A percentile compares a stretch with the other conserved stretches of the same genome.
These are phyloP conservation scores for Chalaropsis ovoidea DNA, from an alignment of 2,329 filamentous ascomycete species.

Conservation along the genomic window DNA sequence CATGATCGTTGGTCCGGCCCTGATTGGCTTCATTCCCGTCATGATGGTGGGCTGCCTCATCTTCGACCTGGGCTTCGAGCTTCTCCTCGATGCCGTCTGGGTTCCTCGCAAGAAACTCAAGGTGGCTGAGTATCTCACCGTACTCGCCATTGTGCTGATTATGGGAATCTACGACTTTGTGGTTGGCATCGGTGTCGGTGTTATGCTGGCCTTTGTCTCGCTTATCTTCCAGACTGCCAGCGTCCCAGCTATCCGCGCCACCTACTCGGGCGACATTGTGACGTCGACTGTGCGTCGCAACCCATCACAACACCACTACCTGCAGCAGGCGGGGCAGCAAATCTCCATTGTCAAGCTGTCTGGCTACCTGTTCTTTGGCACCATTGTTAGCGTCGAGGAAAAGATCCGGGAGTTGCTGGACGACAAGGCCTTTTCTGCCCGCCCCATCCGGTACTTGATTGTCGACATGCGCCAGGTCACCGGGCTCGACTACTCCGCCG, in stretches of 20 bases:
- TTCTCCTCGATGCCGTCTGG: conserved; percentile 80
- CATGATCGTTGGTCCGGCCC: conserved; percentile 71
- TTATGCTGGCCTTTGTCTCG: conserved; percentile 80
- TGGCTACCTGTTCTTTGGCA: conserved; percentile 96
- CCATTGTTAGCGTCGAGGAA: conserved; percentile 88
- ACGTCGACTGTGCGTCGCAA: conserved; percentile 89
- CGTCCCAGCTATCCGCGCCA: conserved; percentile 77
- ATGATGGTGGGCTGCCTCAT: conserved; percentile 96
- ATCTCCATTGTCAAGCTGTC: conserved; percentile 85
- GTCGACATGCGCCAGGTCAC: conserved; percentile 83
- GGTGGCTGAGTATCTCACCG: conserved; percentile 77
- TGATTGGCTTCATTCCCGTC: conserved; percentile 90
- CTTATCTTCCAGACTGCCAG: conserved; percentile 86
- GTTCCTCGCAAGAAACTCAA: conserved; percentile 82
- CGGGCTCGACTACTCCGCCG: conserved; percentile 90
- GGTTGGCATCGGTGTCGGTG: conserved; percentile 81
- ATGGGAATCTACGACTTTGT: conserved; percentile 99
- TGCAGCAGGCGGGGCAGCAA: conserved; percentile 75
- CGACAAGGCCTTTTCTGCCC: conserved; percentile 64
- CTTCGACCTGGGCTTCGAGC: conserved; percentile 86
- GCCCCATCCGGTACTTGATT: conserved; percentile 80
- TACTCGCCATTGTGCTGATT: conserved; percentile 78
- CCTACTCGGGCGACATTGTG: conserved; percentile 81
- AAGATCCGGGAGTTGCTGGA: conserved; percentile 73
- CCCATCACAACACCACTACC: conserved; percentile 75